phyloP scores from a whole-genome alignment of 2,329 filamentous ascomycete genomes.

The Beauveria sp. region DNA sequence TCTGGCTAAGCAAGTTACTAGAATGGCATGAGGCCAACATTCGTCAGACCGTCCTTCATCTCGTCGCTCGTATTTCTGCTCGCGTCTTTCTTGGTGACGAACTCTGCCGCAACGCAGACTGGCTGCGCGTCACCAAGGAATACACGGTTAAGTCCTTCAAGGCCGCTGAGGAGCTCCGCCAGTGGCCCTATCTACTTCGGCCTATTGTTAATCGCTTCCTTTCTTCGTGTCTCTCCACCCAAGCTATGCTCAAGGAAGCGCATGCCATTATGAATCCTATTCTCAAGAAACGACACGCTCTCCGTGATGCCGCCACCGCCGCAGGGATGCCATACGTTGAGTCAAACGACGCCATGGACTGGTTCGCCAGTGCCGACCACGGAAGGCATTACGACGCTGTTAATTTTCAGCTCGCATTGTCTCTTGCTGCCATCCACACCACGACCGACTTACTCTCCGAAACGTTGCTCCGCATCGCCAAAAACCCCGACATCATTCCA shows the following conservation, averaged over 20 bases:
- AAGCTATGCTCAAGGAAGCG: constrained; percentile 8
- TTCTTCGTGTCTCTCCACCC: constrained; percentile 28
- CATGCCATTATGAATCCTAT: constrained; percentile 24
- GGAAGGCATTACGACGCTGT: constrained; percentile 12
- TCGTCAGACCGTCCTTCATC: constrained; percentile 9
- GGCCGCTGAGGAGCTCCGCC: constrained; percentile 20
- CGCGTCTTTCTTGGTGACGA: constrained; percentile 32
- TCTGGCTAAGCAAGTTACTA: background rate
- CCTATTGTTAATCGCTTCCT: constrained; percentile 38
- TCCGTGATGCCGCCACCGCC: constrained; percentile 22
- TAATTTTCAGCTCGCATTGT: constrained; percentile 17
- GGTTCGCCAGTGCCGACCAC: constrained; percentile 41
- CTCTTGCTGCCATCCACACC: constrained; percentile 47
- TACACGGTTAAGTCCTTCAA: constrained; percentile 37
- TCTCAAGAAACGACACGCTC: constrained; percentile 36
- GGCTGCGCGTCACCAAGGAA: constrained; percentile 34
- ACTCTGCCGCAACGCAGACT: constrained; percentile 34
- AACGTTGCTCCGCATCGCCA: constrained; percentile 27
- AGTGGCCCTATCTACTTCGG: constrained; percentile 36
- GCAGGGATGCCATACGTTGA: constrained; percentile 31
- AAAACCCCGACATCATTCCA: constrained; percentile 28
- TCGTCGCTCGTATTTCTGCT: constrained; percentile 19
- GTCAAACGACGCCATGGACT: constrained; percentile 41
- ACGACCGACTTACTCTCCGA: constrained; percentile 28
- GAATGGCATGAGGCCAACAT: constrained; percentile 14